phyloP scores from a whole-genome alignment of 2,329 filamentous ascomycete genomes.

The Verticillium nonalfalfae region DNA sequence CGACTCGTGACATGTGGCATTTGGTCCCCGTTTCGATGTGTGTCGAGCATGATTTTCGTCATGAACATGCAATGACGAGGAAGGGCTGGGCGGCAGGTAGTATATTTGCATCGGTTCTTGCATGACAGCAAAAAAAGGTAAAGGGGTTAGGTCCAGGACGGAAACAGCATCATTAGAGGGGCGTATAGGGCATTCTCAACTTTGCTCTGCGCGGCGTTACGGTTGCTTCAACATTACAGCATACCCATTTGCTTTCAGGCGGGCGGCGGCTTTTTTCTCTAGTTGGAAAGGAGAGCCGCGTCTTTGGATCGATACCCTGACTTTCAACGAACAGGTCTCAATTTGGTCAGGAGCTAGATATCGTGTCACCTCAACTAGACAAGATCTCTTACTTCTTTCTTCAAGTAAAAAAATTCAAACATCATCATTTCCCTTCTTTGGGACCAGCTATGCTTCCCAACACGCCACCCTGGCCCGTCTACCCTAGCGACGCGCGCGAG shows the following conservation, averaged over 20 bases:
- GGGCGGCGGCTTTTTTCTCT: slow-evolving; percentile 4
- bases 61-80: neutral
- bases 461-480: too few species aligned
- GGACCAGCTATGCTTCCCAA: too few species aligned
- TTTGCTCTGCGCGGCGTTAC: slow-evolving; percentile 8
- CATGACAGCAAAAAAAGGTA: neutral
- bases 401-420: neutral
- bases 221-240: slow-evolving; percentile 11
- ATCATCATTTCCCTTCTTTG: too few species aligned
- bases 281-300: neutral
- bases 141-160: neutral
- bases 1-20: neutral
- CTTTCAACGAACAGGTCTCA: slow-evolving; percentile 22
- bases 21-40: slow-evolving; percentile 1
- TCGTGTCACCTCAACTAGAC: slow-evolving; percentile 22
- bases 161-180: neutral
- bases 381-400: neutral
- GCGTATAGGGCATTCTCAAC: slow-evolving; percentile 8
- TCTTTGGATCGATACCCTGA: slow-evolving; percentile 23
- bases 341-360: neutral
- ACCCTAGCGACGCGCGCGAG: neutral
- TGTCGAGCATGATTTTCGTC: neutral
- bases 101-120: neutral
- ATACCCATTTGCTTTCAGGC: slow-evolving; percentile 6
- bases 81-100: neutral